Conservation (phyloP, 306 rosid genomes). For the Quercus suber region DNA sequence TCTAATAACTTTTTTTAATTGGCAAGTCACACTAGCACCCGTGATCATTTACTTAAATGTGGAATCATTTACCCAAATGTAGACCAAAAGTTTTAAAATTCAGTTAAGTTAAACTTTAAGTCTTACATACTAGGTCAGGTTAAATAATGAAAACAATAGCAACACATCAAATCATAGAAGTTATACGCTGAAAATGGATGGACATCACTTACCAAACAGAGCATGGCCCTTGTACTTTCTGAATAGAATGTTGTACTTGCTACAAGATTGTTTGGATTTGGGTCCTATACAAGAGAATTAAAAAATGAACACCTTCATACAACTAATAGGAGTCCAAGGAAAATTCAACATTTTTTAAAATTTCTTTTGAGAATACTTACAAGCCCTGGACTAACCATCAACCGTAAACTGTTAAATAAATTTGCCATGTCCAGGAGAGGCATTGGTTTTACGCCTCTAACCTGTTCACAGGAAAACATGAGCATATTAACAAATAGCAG, state of each 20-base stretch:
- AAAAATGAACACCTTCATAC: slow-evolving; percentile 16
- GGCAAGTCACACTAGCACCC: too few relatives aligned
- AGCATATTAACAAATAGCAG: slow-evolving; percentile 7
- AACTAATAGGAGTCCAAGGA: slow-evolving; percentile 16
- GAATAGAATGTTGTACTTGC: slow-evolving; percentile 90
- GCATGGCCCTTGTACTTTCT: slow-evolving; percentile 92
- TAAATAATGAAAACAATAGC: not conserved
- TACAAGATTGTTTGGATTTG: slow-evolving; percentile 93
- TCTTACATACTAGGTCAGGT: not conserved
- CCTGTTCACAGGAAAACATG: slow-evolving; percentile 51
- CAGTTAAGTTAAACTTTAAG: not conserved
- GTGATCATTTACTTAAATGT: too few relatives aligned
- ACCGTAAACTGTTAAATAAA: slow-evolving; percentile 60
- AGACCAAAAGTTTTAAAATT: not conserved
- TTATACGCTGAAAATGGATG: slow-evolving; percentile 11
- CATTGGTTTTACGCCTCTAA: slow-evolving; percentile 95
- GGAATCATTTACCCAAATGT: not conserved
- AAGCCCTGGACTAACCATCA: slow-evolving; percentile 86
- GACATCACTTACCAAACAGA: slow-evolving; percentile 74
- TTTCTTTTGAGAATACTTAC: slow-evolving; percentile 44
- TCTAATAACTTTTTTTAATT: too few relatives aligned
- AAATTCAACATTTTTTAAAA: not conserved
- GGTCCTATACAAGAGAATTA: slow-evolving; percentile 62
- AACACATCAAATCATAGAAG: not conserved
- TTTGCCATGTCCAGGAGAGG: slow-evolving; percentile 79